Evolutionary conservation across 2,329 filamentous ascomycete genomes (phyloP).

Genomic region (Paradendryphiella salina): DNA sequence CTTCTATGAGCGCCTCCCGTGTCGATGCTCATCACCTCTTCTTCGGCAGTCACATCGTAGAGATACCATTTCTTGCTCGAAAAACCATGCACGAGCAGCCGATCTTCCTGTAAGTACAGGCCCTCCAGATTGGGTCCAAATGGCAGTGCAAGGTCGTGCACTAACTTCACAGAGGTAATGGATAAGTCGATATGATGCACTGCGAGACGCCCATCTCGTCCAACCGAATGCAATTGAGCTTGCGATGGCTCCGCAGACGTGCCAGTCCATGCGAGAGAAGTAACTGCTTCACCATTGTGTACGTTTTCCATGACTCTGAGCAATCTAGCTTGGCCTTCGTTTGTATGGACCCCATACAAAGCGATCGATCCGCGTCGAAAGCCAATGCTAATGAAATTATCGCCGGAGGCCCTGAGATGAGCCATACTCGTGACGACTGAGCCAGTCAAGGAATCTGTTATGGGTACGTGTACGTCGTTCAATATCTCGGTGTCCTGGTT

Average conservation of each 20-base stretch:
- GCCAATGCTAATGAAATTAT: conserved; percentile 55
- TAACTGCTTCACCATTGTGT: conserved; percentile 68
- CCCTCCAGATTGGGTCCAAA: conserved; percentile 78
- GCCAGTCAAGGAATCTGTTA: conserved; percentile 43
- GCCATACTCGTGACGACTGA: conserved; percentile 59
- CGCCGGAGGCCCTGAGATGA: conserved; percentile 25
- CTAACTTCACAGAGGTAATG: conserved; percentile 45
- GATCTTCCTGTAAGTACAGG: conserved; percentile 60
- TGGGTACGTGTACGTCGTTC: conserved; percentile 13
- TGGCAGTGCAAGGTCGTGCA: conserved; percentile 70
- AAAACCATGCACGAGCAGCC: conserved; percentile 77
- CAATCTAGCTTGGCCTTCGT: conserved; percentile 11
- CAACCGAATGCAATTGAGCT: conserved; percentile 68
- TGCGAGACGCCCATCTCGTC: conserved; percentile 75
- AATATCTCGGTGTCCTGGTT: conserved; percentile 1
- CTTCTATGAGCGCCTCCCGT: conserved; percentile 84
- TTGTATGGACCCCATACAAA: conserved; percentile 46
- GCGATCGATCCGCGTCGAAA: conserved; percentile 60
- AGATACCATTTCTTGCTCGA: conserved; percentile 76
- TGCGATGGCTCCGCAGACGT: conserved; percentile 42
- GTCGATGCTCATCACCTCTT: conserved; percentile 71
- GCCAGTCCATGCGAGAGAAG: conserved; percentile 56
- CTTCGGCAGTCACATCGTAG: conserved; percentile 73
- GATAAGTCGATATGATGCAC: conserved; percentile 56
- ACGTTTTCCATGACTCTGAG: conserved; percentile 27